A percentile compares a stretch with the other conserved stretches of the same genome.
Evolutionary conservation across 108 stramenopile species (phyloP).

Genomic region (Discostella pseudostelligera): DNA sequence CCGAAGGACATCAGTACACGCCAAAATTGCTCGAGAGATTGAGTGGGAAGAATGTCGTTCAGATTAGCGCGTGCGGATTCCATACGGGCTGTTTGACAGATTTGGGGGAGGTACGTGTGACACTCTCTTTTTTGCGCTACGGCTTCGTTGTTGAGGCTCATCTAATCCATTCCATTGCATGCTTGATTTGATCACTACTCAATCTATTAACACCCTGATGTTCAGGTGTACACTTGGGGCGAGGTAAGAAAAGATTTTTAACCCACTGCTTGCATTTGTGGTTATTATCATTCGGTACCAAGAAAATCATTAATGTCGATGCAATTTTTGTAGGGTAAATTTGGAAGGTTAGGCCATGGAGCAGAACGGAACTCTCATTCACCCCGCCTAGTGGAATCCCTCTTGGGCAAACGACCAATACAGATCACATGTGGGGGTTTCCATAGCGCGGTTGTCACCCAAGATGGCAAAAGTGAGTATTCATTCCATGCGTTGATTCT

Average conservation of each 20-base stretch:
- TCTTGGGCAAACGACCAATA: constrained; percentile 71
- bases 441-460: constrained; percentile 87
- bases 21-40: constrained; percentile 84
- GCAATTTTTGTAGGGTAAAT: constrained; percentile 68
- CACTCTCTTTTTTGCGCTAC: background rate
- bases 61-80: constrained; percentile 93
- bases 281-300: too few relatives aligned
- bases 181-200: background rate
- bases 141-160: background rate
- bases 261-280: background rate
- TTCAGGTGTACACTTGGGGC: constrained; percentile 73
- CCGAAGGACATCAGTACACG: constrained; percentile 93
- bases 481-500: background rate
- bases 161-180: background rate
- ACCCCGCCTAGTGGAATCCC: constrained; percentile 81
- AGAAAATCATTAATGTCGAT: background rate
- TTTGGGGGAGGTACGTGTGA: constrained; percentile 56
- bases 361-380: constrained; percentile 85
- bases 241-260: constrained; percentile 36
- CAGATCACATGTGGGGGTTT: constrained; percentile 91
- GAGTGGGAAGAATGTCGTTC: constrained; percentile 79
- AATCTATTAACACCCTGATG: background rate
- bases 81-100: constrained; percentile 92
- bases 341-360: constrained; percentile 92
- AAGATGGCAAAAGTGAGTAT: constrained; percentile 67